Percentiles rank a stretch among this genome's conserved stretches.
These are phyloP conservation scores for Ballota nigra DNA, from an alignment of 257 asterid genomes.

Conservation along the genomic window DNA sequence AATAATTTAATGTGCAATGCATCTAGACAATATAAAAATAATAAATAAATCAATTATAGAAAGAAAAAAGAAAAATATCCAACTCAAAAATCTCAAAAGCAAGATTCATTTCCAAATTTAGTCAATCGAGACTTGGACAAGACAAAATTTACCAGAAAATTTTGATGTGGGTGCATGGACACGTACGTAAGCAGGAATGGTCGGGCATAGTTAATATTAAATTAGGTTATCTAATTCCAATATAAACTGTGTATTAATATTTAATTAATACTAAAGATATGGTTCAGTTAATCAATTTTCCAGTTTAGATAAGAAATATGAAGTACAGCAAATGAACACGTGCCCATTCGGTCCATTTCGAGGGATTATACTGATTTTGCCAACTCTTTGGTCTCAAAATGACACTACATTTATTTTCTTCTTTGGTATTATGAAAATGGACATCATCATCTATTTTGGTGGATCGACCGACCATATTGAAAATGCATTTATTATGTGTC, in stretches of 20 bases:
- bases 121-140: conserved; percentile 13
- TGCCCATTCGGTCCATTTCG: conserved; percentile 20
- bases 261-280: neutral
- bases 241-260: neutral
- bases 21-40: neutral
- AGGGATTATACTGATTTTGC: conserved; percentile 10
- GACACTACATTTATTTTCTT: neutral
- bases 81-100: conserved; percentile 15
- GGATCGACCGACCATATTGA: conserved; percentile 7
- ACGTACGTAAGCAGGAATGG: conserved; percentile 23
- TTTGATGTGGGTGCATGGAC: conserved; percentile 26
- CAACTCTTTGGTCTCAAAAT: conserved; percentile 2
- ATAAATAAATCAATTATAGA: neutral
- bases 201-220: conserved; percentile 19
- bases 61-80: neutral
- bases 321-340: conserved; percentile 25
- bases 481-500: neutral
- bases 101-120: conserved; percentile 19
- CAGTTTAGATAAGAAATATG: conserved; percentile 6
- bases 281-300: conserved; percentile 18
- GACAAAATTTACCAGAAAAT: conserved; percentile 22
- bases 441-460: neutral
- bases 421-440: neutral
- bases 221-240: conserved; percentile 23
- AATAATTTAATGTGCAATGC: neutral